Conservation (phyloP, 2,329 filamentous ascomycete genomes). For the Colletotrichum melonis region DNA sequence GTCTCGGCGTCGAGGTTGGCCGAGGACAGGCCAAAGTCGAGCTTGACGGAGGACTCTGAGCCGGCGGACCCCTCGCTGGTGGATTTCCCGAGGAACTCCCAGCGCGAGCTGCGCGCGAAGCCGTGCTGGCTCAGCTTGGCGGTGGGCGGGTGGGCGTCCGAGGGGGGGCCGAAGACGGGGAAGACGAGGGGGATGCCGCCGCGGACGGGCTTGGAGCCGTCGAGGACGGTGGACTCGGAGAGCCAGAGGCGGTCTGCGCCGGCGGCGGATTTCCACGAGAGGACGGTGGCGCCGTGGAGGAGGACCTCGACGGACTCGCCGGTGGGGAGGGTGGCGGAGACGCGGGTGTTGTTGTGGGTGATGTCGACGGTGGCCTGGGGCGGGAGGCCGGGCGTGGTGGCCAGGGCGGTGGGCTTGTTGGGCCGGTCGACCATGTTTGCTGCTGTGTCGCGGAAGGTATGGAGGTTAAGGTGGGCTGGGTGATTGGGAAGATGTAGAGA, state of each 20-base stretch:
- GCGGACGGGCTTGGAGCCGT: conserved; percentile 89
- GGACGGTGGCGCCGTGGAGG: conserved; percentile 91
- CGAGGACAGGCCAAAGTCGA: conserved; percentile 92
- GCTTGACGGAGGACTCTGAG: conserved; percentile 73
- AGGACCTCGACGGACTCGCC: conserved; percentile 89
- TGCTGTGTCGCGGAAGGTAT: background rate
- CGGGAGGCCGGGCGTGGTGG: conserved; percentile 77
- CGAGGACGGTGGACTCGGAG: conserved; percentile 81
- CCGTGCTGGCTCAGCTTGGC: conserved; percentile 89
- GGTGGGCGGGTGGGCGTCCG: conserved; percentile 77
- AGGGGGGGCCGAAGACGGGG: conserved; percentile 89
- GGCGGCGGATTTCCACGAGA: conserved; percentile 88
- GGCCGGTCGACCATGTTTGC: conserved; percentile 79
- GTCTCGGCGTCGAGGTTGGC: conserved; percentile 76
- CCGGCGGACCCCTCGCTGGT: conserved; percentile 54
- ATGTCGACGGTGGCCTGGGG: conserved; percentile 83
- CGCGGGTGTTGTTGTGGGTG: conserved; percentile 75
- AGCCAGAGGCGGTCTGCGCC: conserved; percentile 89
- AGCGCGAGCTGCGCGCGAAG: conserved; percentile 88
- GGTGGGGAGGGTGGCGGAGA: conserved; percentile 84
- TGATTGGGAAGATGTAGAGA: background rate
- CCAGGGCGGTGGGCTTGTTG: conserved; percentile 83
- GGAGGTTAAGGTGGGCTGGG: conserved; percentile 5
- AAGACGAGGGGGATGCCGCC: conserved; percentile 95
- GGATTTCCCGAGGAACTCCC: conserved; percentile 95